Conservation (phyloP, 164 flowering plant genomes). For the Tetrastigma voinierianum region DNA sequence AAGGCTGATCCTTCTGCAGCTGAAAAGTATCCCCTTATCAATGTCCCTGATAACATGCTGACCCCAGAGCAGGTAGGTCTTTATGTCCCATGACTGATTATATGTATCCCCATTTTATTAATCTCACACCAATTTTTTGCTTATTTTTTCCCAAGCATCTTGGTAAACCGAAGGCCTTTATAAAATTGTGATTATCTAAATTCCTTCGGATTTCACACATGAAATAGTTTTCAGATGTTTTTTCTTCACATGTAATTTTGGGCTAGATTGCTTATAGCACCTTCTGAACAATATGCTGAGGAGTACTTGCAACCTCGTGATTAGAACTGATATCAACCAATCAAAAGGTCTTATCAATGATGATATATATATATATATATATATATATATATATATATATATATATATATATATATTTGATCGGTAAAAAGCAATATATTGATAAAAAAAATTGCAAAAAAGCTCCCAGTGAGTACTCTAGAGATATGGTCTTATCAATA, state of each 20-base stretch:
- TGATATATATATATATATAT: too few relatives aligned
- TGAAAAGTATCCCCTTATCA: constrained; percentile 75
- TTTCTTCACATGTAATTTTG: not conserved
- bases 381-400: too few relatives aligned
- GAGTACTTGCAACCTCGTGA: not conserved
- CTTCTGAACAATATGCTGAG: not conserved
- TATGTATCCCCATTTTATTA: not conserved
- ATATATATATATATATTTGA: too few relatives aligned
- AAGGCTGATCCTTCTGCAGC: constrained; percentile 49
- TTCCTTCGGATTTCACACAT: not conserved
- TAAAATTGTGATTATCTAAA: not conserved
- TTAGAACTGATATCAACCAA: not conserved
- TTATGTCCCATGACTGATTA: not conserved
- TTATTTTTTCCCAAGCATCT: not conserved
- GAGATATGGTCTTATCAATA: not conserved
- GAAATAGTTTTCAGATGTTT: not conserved
- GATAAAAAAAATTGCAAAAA: too few relatives aligned
- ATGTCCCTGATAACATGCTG: constrained; percentile 72
- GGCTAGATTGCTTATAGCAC: not conserved
- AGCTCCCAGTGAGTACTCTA: too few relatives aligned
- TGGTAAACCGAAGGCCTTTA: not conserved
- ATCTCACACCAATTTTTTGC: too few relatives aligned
- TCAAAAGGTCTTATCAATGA: not conserved
- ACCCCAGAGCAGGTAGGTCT: constrained; percentile 80
- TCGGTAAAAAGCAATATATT: too few relatives aligned